These are phyloP conservation scores for Rubia peregrina DNA, from an alignment of 305 asterid species.

Conservation along the genomic window DNA sequence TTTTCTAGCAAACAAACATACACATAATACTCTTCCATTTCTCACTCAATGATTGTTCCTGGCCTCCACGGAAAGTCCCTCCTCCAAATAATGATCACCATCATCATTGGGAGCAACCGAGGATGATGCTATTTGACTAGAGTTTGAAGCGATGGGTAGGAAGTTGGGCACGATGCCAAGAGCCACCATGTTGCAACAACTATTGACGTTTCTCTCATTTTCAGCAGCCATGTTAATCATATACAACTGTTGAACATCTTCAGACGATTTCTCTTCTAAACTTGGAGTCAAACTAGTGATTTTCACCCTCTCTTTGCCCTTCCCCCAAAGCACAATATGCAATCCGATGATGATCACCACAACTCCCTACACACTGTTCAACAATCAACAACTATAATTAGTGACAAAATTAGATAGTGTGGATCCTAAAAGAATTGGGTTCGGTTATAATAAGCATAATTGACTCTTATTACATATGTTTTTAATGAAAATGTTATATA, in stretches of 20 bases:
- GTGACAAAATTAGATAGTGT: too few species aligned
- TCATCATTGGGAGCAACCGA: neutral
- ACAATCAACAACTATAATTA: too few species aligned
- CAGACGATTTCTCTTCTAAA: neutral
- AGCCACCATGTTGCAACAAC: neutral
- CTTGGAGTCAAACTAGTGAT: too few species aligned
- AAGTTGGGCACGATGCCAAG: neutral
- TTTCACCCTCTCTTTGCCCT: constrained; percentile 35
- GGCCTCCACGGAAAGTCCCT: neutral
- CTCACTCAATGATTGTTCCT: neutral
- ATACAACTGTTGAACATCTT: too few species aligned
- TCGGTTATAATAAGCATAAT: too few species aligned
- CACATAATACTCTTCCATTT: neutral
- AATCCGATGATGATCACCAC: constrained; percentile 40
- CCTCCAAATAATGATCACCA: neutral
- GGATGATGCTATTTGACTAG: neutral
- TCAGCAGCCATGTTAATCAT: neutral
- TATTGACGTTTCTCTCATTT: neutral
- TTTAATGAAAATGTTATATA: too few species aligned
- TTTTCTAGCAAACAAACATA: too few species aligned
- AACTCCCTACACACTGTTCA: constrained; percentile 44
- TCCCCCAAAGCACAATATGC: constrained; percentile 63
- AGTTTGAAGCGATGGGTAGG: neutral
- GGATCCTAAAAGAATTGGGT: too few species aligned
- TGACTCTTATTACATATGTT: too few species aligned